These are phyloP conservation scores for Backusella luteola DNA, from an alignment of 192 early-diverging fungal species.

Conservation along the genomic window DNA sequence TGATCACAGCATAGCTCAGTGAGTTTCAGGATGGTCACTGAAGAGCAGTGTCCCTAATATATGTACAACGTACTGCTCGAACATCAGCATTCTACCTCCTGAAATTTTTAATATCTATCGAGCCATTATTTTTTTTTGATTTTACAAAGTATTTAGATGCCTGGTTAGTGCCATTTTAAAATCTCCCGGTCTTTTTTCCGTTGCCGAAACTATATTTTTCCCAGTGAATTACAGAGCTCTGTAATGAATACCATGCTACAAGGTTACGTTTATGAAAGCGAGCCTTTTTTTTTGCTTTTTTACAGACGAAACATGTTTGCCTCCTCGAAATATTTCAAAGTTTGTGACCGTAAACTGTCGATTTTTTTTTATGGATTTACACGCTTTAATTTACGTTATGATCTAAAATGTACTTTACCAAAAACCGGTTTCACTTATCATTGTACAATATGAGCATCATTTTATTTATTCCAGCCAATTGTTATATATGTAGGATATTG, in stretches of 20 bases:
- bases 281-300: background rate
- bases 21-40: background rate
- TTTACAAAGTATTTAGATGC: background rate
- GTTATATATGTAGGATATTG: background rate
- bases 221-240: background rate
- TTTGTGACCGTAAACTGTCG: background rate
- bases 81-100: background rate
- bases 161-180: background rate
- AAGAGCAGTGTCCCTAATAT: background rate
- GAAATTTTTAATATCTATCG: background rate
- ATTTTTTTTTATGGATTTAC: background rate
- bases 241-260: background rate
- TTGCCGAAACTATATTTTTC: background rate
- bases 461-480: background rate
- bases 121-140: background rate
- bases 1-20: background rate
- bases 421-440: background rate
- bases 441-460: background rate
- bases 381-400: background rate
- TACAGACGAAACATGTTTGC: background rate
- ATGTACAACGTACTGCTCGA: background rate
- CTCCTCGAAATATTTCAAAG: background rate
- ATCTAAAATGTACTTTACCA: background rate
- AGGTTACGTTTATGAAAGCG: background rate
- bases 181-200: background rate